Conservation (phyloP, 306 rosid species). For the Cicer judaicum region DNA sequence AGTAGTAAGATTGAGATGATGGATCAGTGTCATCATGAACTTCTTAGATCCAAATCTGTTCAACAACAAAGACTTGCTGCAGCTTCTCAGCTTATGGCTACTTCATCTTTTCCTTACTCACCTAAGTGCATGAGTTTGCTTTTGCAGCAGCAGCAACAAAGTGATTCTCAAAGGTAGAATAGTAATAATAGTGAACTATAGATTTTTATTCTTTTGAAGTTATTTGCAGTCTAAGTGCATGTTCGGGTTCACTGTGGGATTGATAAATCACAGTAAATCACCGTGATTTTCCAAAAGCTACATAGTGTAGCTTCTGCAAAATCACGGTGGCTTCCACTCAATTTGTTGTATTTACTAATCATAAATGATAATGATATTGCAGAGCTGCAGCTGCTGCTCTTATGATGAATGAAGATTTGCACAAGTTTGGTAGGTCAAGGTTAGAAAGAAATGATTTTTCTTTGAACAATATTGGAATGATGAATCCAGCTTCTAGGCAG, state of each 20-base stretch:
- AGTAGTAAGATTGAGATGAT: constrained; percentile 76
- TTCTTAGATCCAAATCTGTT: constrained; percentile 80
- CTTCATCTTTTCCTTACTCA: constrained; percentile 77
- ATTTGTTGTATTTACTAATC: background rate
- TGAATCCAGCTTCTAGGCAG: too few relatives aligned
- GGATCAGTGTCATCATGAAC: constrained; percentile 86
- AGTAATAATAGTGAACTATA: background rate
- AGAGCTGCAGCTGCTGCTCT: constrained; percentile 83
- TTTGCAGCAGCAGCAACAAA: constrained; percentile 73
- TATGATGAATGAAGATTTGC: constrained; percentile 88
- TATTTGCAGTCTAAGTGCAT: background rate
- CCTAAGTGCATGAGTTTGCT: constrained; percentile 76
- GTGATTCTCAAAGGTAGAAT: constrained; percentile 71
- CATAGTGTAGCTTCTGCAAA: too few relatives aligned
- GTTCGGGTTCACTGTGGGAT: background rate
- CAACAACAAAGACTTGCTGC: constrained; percentile 81
- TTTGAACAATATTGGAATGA: too few relatives aligned
- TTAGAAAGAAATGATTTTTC: too few relatives aligned
- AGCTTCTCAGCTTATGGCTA: constrained; percentile 87
- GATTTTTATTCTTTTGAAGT: background rate
- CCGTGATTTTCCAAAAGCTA: too few relatives aligned
- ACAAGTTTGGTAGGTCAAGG: constrained; percentile 78
- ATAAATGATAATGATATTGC: constrained; percentile 20
- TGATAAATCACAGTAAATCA: background rate
- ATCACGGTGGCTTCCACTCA: too few relatives aligned